Evolutionary conservation across 441 rosid species (phyloP).

Genomic region (Melastoma candidum): DNA sequence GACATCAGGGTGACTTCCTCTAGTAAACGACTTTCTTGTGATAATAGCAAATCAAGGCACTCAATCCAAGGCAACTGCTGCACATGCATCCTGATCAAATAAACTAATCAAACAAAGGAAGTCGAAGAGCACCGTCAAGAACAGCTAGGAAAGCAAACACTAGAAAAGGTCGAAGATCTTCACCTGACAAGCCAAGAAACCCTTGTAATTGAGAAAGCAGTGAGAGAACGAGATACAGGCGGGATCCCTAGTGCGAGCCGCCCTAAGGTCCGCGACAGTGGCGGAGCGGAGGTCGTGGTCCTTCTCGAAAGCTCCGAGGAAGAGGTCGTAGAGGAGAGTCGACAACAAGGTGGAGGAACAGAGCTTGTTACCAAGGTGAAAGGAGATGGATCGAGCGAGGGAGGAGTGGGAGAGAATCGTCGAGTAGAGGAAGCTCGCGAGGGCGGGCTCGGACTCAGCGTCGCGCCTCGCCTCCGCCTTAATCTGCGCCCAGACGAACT

Average conservation of each 20-base stretch:
- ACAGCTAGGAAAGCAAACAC: no score
- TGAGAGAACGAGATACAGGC: constrained; percentile 96
- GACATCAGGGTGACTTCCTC: no score
- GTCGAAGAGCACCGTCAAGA: no score
- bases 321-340: constrained; percentile 80
- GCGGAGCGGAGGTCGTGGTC: constrained; percentile 68
- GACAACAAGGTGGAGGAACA: constrained; percentile 93
- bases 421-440: constrained; percentile 87
- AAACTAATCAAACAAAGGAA: neutral
- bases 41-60: neutral
- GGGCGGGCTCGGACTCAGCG: constrained; percentile 66
- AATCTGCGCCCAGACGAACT: no score
- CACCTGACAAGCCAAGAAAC: constrained; percentile 91
- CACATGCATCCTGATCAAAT: neutral
- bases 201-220: constrained; percentile 90
- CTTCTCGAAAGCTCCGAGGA: constrained; percentile 65
- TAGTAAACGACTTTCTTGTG: no score
- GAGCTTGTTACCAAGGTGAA: constrained; percentile 92
- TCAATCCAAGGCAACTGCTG: neutral
- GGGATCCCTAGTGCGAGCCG: constrained; percentile 76
- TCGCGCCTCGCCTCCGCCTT: no score
- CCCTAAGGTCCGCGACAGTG: constrained; percentile 84
- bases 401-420: constrained; percentile 88
- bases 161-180: neutral
- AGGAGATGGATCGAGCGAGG: constrained; percentile 72